Percentiles rank a stretch among this genome's conserved stretches.
These are phyloP conservation scores for Aspergillus ostianus DNA, from an alignment of 495 filamentous ascomycete species.

Conservation along the genomic window DNA sequence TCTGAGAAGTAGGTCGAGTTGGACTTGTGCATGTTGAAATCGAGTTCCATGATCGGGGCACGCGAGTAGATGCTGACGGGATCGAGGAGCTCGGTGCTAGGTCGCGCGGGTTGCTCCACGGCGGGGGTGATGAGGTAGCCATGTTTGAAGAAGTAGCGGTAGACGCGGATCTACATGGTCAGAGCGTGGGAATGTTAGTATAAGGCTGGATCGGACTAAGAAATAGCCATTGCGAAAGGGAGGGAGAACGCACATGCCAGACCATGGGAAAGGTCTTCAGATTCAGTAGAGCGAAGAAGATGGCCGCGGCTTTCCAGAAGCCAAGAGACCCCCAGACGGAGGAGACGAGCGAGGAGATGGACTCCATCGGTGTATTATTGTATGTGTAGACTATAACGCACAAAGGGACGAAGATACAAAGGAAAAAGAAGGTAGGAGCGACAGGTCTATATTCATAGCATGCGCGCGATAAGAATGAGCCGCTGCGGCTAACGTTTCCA, in stretches of 20 bases:
- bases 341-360: slow-evolving; percentile 8
- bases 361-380: slow-evolving; percentile 11
- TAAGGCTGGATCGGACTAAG: neutral
- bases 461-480: neutral
- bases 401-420: neutral
- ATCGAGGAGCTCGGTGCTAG: slow-evolving; percentile 36
- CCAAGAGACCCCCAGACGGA: slow-evolving; percentile 17
- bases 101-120: slow-evolving; percentile 15
- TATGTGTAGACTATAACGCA: neutral
- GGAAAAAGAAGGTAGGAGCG: neutral
- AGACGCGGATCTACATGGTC: slow-evolving; percentile 19
- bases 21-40: slow-evolving; percentile 83
- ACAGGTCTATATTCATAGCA: neutral
- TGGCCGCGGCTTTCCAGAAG: slow-evolving; percentile 43
- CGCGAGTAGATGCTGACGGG: slow-evolving; percentile 48
- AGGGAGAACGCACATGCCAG: slow-evolving; percentile 49
- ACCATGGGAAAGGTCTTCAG: slow-evolving; percentile 51
- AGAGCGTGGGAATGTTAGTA: neutral
- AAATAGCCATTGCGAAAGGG: neutral
- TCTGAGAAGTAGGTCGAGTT: slow-evolving; percentile 85
- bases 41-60: slow-evolving; percentile 62
- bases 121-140: slow-evolving; percentile 24
- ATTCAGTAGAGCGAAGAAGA: slow-evolving; percentile 49
- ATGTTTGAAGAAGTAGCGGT: slow-evolving; percentile 26
- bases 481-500: neutral